A percentile compares a stretch with the other conserved stretches of the same genome.
Evolutionary conservation across 345 rosid genomes (phyloP).

Genomic region (Triadica sebifera): DNA sequence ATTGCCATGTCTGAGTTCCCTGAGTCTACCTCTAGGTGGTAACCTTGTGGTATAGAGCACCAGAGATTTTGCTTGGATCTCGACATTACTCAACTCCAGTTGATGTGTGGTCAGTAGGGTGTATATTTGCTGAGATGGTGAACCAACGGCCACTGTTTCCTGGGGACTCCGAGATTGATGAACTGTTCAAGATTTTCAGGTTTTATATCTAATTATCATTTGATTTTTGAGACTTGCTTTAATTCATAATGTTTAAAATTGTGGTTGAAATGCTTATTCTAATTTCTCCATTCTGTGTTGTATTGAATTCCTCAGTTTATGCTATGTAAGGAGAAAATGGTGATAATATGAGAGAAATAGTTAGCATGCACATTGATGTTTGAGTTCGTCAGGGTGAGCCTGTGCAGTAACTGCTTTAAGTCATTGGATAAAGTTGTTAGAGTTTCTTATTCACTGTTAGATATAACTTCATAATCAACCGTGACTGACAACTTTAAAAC

Average conservation of each 20-base stretch:
- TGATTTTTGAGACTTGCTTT: background rate
- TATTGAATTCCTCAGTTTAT: background rate
- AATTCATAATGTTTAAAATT: background rate
- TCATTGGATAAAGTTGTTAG: background rate
- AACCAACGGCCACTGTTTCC: slow-evolving; percentile 90
- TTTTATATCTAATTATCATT: slow-evolving; percentile 20
- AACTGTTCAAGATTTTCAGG: slow-evolving; percentile 96
- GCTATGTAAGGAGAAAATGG: background rate
- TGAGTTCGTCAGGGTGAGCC: background rate
- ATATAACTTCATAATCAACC: background rate
- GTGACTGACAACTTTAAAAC: background rate
- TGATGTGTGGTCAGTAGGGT: slow-evolving; percentile 99
- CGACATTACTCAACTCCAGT: slow-evolving; percentile 97
- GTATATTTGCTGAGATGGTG: slow-evolving; percentile 99
- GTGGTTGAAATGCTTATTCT: background rate
- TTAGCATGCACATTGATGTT: background rate
- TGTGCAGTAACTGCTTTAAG: background rate
- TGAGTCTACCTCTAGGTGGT: slow-evolving; percentile 63
- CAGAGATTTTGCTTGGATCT: slow-evolving; percentile 95
- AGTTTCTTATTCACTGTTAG: background rate
- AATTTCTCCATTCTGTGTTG: background rate
- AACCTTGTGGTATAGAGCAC: slow-evolving; percentile 98
- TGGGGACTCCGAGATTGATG: slow-evolving; percentile 98
- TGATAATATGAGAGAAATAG: background rate
- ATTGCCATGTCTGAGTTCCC: slow-evolving; percentile 1